Conservation (phyloP, 441 rosid species). For the Erodium trifolium region DNA sequence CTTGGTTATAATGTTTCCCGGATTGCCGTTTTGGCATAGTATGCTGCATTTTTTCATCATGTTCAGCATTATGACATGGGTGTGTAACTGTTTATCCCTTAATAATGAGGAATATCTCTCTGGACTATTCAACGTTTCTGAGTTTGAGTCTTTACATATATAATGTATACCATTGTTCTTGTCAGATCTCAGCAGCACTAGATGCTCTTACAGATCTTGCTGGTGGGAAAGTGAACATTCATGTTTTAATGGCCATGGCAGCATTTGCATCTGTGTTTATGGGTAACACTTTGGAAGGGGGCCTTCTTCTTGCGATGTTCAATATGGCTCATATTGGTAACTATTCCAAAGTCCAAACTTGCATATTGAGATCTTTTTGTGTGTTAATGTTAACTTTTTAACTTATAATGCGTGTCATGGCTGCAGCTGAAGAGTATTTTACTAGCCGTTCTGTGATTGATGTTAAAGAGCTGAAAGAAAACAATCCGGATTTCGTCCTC, state of each 20-base stretch:
- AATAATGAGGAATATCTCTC: background rate
- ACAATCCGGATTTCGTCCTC: slow-evolving; percentile 77
- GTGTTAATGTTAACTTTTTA: slow-evolving; percentile 3
- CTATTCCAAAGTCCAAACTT: slow-evolving; percentile 14
- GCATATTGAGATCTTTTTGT: slow-evolving; percentile 7
- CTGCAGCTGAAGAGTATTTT: slow-evolving; percentile 93
- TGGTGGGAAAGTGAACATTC: slow-evolving; percentile 88
- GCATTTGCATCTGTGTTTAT: slow-evolving; percentile 85
- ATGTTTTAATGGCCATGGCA: slow-evolving; percentile 89
- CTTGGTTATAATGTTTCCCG: too few relatives aligned
- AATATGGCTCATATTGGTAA: slow-evolving; percentile 92
- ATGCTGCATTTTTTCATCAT: background rate
- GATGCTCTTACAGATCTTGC: slow-evolving; percentile 81
- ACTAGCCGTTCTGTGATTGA: slow-evolving; percentile 88
- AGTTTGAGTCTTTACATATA: background rate
- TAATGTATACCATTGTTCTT: background rate
- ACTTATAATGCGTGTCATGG: slow-evolving; percentile 12
- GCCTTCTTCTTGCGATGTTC: slow-evolving; percentile 91
- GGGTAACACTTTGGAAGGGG: slow-evolving; percentile 90
- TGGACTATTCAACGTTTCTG: background rate
- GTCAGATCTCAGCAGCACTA: slow-evolving; percentile 77
- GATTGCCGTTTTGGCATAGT: background rate
- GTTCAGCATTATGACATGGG: background rate
- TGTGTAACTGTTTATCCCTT: too few relatives aligned
- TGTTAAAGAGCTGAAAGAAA: slow-evolving; percentile 88